Evolutionary conservation across 371 early-diverging fungal species (phyloP).

Genomic region (Mucor lusitanicus): DNA sequence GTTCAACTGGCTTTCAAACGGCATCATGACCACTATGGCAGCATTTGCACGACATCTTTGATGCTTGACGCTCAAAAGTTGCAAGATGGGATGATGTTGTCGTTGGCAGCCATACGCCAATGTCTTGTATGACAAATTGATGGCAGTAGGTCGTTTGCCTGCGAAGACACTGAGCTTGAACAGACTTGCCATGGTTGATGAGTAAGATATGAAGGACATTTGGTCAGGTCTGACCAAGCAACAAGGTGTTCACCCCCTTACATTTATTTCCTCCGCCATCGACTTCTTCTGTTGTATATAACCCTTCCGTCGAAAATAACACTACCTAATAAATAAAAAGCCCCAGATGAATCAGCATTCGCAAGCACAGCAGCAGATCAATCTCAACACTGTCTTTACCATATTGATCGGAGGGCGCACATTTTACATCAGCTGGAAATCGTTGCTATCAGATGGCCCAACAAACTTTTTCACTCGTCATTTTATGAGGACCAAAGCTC

Average conservation of each 20-base stretch:
- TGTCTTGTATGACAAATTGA: not conserved
- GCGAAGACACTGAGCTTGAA: not conserved
- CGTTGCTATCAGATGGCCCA: conserved; percentile 51
- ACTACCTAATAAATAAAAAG: not conserved
- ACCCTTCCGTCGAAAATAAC: not conserved
- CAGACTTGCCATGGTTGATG: not conserved
- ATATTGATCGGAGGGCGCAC: conserved; percentile 40
- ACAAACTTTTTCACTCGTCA: conserved; percentile 43
- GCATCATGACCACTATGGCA: no score
- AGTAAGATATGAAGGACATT: not conserved
- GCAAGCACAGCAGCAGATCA: not conserved
- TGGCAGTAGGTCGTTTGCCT: not conserved
- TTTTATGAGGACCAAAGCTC: conserved; percentile 33
- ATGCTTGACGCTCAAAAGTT: no score
- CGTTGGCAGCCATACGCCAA: not conserved
- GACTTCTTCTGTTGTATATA: not conserved
- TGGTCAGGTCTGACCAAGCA: not conserved
- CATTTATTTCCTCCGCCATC: not conserved
- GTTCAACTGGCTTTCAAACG: not conserved
- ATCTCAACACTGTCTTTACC: conserved; percentile 36
- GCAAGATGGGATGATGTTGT: no score
- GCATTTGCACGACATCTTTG: no score
- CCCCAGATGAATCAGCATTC: not conserved
- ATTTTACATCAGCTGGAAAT: conserved; percentile 45
- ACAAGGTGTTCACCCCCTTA: not conserved